A percentile compares a stretch with the other conserved stretches of the same genome.
phyloP scores from a whole-genome alignment of 176 grass and related monocot genomes.

The Ensete glaucum region DNA sequence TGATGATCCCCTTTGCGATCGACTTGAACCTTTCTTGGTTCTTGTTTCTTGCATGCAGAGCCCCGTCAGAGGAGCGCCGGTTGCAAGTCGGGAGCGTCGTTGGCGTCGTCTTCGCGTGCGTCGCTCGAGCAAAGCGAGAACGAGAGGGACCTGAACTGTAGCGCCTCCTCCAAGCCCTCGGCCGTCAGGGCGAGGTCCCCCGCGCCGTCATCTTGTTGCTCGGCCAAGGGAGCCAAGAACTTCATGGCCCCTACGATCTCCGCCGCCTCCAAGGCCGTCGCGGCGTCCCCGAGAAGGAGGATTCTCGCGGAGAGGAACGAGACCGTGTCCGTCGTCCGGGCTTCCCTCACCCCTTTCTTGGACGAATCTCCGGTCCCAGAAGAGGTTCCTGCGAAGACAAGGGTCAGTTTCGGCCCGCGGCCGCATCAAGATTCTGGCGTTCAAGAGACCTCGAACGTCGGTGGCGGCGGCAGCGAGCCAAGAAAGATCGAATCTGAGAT shows the following conservation, averaged over 20 bases:
- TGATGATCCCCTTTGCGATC: not conserved
- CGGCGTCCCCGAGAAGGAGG: constrained; percentile 43
- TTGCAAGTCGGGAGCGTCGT: constrained; percentile 1
- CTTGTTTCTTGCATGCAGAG: not conserved
- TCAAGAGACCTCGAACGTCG: not conserved
- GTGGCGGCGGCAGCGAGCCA: not conserved
- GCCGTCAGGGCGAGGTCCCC: constrained; percentile 25
- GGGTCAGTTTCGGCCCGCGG: not conserved
- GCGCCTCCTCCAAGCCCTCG: not conserved
- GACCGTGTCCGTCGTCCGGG: not conserved
- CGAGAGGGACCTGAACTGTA: constrained; percentile 21
- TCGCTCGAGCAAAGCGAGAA: constrained; percentile 53
- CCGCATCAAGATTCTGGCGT: not conserved
- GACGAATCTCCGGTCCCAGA: constrained; percentile 20
- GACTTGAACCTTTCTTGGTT: not conserved
- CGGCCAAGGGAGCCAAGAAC: constrained; percentile 30
- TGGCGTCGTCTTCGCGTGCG: constrained; percentile 17
- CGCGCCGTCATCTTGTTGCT: not conserved
- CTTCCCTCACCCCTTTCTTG: constrained; percentile 16
- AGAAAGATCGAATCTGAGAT: not conserved
- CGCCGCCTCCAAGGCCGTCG: constrained; percentile 58
- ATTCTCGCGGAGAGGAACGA: constrained; percentile 64
- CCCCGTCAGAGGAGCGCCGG: not conserved
- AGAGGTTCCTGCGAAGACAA: not conserved
- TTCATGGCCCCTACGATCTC: constrained; percentile 98